Evolutionary conservation across 1,284 basidiomycete genomes (phyloP).

Genomic region (Vanrija sp.): DNA sequence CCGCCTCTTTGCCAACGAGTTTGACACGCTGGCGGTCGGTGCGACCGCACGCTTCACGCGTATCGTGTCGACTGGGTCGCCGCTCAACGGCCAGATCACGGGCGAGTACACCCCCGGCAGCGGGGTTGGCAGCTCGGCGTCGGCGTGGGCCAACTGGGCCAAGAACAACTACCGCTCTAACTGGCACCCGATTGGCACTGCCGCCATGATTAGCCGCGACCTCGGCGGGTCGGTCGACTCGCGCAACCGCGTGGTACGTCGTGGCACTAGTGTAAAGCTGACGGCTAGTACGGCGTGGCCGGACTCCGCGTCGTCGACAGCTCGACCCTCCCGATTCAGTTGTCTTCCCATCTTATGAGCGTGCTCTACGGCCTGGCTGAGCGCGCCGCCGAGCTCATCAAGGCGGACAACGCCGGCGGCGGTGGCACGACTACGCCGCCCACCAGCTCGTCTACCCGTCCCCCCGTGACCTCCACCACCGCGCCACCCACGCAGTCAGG

Average conservation of each 20-base stretch:
- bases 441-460: neutral
- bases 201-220: slow-evolving; percentile 59
- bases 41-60: slow-evolving; percentile 23
- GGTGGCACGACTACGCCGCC: slow-evolving; percentile 1
- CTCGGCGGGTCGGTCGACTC: slow-evolving; percentile 58
- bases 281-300: slow-evolving; percentile 38
- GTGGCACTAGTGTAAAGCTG: slow-evolving; percentile 46
- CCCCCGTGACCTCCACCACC: slow-evolving; percentile 4
- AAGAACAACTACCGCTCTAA: slow-evolving; percentile 31
- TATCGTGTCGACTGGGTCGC: slow-evolving; percentile 12
- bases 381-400: slow-evolving; percentile 40
- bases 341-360: slow-evolving; percentile 44
- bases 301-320: slow-evolving; percentile 54
- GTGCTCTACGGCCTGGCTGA: slow-evolving; percentile 43
- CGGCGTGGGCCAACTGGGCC: slow-evolving; percentile 49
- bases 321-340: slow-evolving; percentile 51
- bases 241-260: slow-evolving; percentile 46
- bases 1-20: slow-evolving; percentile 44
- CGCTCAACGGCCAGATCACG: slow-evolving; percentile 20
- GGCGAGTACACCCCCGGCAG: slow-evolving; percentile 45
- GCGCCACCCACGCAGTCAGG: neutral
- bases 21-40: slow-evolving; percentile 28
- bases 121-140: slow-evolving; percentile 26
- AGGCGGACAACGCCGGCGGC: slow-evolving; percentile 20
- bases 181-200: slow-evolving; percentile 58